A percentile compares a stretch with the other conserved stretches of the same genome.
Evolutionary conservation across 106 monocot species (phyloP).

Genomic region (Iris macrosiphon): DNA sequence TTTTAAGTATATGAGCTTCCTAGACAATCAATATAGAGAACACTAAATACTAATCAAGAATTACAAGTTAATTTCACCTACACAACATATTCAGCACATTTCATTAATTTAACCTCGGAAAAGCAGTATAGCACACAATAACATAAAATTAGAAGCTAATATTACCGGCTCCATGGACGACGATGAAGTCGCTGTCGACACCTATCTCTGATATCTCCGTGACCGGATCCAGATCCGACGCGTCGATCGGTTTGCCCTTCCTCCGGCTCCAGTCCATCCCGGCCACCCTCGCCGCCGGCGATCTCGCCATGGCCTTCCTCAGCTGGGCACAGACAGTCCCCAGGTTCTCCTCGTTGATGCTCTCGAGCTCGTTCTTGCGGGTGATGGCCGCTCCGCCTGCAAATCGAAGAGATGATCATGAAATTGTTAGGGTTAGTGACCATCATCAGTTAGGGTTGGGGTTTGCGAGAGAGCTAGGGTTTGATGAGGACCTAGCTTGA

Average conservation of each 20-base stretch:
- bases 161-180: constrained; percentile 87
- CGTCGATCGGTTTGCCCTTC: constrained; percentile 5
- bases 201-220: constrained; percentile 8
- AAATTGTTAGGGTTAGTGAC: not conserved
- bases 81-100: too few relatives aligned
- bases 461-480: not conserved
- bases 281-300: constrained; percentile 11
- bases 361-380: constrained; percentile 68
- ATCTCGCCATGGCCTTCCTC: constrained; percentile 45
- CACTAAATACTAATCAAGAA: too few relatives aligned
- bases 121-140: too few relatives aligned
- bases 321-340: constrained; percentile 50
- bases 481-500: constrained; percentile 41
- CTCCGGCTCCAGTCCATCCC: constrained; percentile 86
- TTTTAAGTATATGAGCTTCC: too few relatives aligned
- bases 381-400: constrained; percentile 78
- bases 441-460: not conserved
- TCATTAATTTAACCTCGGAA: too few relatives aligned
- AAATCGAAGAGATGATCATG: not conserved
- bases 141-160: too few relatives aligned
- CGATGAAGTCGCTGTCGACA: constrained; percentile 43
- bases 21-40: too few relatives aligned
- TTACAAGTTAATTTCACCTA: too few relatives aligned
- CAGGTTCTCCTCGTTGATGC: constrained; percentile 45
- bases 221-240: constrained; percentile 15